Base-by-base conservation (phyloP, 2,329 filamentous ascomycete species). In the Cryphonectria parasitica region DNA sequence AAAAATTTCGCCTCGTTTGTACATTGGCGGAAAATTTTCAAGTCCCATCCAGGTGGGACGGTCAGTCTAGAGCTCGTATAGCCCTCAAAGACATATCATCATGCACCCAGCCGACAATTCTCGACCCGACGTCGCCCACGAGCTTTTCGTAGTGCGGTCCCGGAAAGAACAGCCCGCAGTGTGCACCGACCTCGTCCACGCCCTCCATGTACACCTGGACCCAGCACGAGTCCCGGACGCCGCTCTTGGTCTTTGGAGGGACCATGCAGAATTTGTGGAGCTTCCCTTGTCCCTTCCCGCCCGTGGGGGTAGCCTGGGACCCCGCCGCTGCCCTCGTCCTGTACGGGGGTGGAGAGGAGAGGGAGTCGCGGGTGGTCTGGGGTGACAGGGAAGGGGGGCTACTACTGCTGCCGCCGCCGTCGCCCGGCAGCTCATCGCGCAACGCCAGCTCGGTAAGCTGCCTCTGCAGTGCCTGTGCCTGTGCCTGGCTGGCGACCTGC, bases 151-250 rank as follows among this genome's bases (percentile, higher is more conserved):
- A 95, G 70, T 92, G 90, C 71, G 89, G 85, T 8, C 91, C 90
- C 0, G 89, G 81, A 17, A 93, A 88, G 81, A 97, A 97, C 66
- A 97, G 82, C 0, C 92, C 91, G 73, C 93, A 95, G 78, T 97
- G 94, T 13, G 94, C 95, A 8, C 89, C 90, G 0, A 97, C 92
- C 79, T 97, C 93, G 77, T 97, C 94, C 72, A 96, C 89, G 67
- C 89, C 90, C 70, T 91, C 87, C 92, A 98, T 96, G 76, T 90
- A 90, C 2, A 97, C 87, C 61, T 90, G 85, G 0, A 94, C 83
- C 94, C 95, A 97, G 22, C 90, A 88, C 5, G 87, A 82, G 78
- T 97, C 93, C 60, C 85, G 82, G 71, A 84, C 82, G 8, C 89
- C 89, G 67, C 84, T 78, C 13, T 84, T 78, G 15, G 28, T 31